Base-by-base conservation (phyloP, 139 green algal species). In the Microglena sp. region DNA sequence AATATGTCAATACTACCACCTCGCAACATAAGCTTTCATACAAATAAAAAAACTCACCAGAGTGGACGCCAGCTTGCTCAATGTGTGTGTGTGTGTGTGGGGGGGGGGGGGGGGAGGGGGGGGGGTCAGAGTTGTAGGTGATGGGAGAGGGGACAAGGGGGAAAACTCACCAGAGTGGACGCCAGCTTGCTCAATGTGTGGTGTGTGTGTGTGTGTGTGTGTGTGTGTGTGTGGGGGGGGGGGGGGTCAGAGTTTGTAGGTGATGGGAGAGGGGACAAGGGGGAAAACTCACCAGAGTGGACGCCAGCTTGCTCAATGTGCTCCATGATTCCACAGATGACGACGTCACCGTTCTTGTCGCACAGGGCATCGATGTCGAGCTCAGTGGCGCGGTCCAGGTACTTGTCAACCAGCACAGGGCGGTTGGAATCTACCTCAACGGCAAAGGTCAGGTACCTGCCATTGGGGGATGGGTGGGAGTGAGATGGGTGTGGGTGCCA, bases 261-360 rank as follows among this genome's bases (percentile, higher is more conserved):
- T n/a, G n/a, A n/a, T n/a, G n/a, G n/a, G n/a, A n/a, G n/a, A n/a
- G n/a, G n/a, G n/a, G n/a, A n/a, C n/a, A n/a, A n/a, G n/a, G n/a
- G n/a, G n/a, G n/a, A 6, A 4, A 54, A 1, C 67, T 22, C 58
- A 72, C 92, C 94, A 30, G 82, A 94, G 83, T 99, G 94, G 63
- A 99, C 73, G 54, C 75, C 70, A 4, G 64, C 67, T 67, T 95
- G 86, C 87, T 99, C 94, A 69, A 98, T 98, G 85, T 99, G 94
- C 88, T 99, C 93, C 93, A 99, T 97, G 85, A 99, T 96, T 66
- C 92, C 94, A 26, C 83, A 88, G 67, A 98, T 98, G n/a, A 89
- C 81, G 29, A 96, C 88, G 75, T 95, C 95, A 72, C 93, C 94
- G n/a, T 96, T 73, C 61, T 80, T 79, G 71, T 95, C 86, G 33